Evolutionary conservation across 805 yeast genomes (phyloP), one percentile per base, ranked within the genome.

Genomic region (Metahyphopichia silvanorum): DNA sequence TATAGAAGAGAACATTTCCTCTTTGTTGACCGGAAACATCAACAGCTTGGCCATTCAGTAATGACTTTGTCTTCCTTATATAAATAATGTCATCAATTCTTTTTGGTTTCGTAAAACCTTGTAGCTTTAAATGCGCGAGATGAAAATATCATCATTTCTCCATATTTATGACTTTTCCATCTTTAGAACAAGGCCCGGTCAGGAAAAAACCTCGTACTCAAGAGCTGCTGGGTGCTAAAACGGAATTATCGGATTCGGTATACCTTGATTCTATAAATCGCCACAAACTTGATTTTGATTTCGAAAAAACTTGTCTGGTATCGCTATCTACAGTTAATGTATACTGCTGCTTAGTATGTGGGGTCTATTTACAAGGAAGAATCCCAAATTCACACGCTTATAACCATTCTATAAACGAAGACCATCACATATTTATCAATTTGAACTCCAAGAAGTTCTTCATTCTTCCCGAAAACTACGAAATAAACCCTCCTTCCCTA

Each of bases 1-100:
- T 32, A 77, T 94, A 48, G 98, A 93, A 60, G 93, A 86, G 33
- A 94, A 93, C 55, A 81, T 93, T 30, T 87, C 86, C 9, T 79
- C 95, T 21, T 74, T 91, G 42, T 69, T 89, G 53, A 86, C 96
- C 11, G 86, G 96, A 31, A 85, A 84, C 60, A 89, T 93, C 25
- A 89, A 93, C 60, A 77, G 91, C 29, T 81, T 86, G 37, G 95
- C 96, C 17, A 87, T 93, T 46, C 83, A 83, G 59, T 86, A 70
- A 43, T n/a, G n/a, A n/a, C n/a, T n/a, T n/a, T n/a, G n/a, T n/a
- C n/a, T n/a, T n/a, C n/a, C n/a, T n/a, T n/a, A n/a, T n/a, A n/a
- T n/a, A n/a, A n/a, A n/a, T n/a, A n/a, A n/a, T n/a, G n/a, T n/a
- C n/a, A n/a, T n/a, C n/a, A n/a, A n/a, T n/a, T n/a, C n/a, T n/a